Percentiles rank a stretch among this genome's conserved stretches.
These are phyloP conservation scores for Protomyces pachydermus DNA, from an alignment of 1,139 yeast species.

Conservation along the genomic window DNA sequence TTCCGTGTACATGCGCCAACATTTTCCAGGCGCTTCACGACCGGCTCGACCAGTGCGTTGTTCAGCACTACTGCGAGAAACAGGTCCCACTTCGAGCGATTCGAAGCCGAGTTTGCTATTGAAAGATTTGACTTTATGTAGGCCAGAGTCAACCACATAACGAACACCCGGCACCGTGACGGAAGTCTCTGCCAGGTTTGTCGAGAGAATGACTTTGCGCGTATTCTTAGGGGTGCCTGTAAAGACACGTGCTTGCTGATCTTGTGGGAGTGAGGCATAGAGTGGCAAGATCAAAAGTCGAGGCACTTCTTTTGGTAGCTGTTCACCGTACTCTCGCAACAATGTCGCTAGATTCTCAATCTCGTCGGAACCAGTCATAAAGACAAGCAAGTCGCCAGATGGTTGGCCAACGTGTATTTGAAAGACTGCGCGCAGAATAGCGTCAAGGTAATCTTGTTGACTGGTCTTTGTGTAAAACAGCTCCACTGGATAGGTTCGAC, in stretches of 20 bases:
- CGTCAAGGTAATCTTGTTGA: constrained; percentile 78
- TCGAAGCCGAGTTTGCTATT: constrained; percentile 51
- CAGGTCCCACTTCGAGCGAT: constrained; percentile 81
- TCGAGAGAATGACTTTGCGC: constrained; percentile 81
- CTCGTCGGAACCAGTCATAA: constrained; percentile 95
- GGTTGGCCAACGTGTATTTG: constrained; percentile 75
- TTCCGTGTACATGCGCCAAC: constrained; percentile 78
- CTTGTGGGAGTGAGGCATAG: constrained; percentile 88
- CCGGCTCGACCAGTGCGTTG: constrained; percentile 99
- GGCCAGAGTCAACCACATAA: constrained; percentile 87
- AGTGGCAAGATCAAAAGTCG: constrained; percentile 70
- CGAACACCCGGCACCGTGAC: constrained; percentile 94
- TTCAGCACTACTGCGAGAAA: constrained; percentile 88
- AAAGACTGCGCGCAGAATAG: constrained; percentile 64
- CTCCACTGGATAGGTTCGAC: constrained; percentile 81
- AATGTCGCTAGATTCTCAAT: constrained; percentile 77
- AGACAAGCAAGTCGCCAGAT: constrained; percentile 80
- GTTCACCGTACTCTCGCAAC: constrained; percentile 57
- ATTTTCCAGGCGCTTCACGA: constrained; percentile 89
- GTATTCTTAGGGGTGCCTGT: constrained; percentile 53
- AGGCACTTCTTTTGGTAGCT: constrained; percentile 38
- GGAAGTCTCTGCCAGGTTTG: constrained; percentile 96
- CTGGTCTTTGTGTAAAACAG: constrained; percentile 57
- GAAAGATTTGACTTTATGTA: constrained; percentile 71
- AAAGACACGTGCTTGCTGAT: constrained; percentile 74